Evolutionary conservation across 768 basidiomycete species (phyloP).

Genomic region (Mycena galopus): DNA sequence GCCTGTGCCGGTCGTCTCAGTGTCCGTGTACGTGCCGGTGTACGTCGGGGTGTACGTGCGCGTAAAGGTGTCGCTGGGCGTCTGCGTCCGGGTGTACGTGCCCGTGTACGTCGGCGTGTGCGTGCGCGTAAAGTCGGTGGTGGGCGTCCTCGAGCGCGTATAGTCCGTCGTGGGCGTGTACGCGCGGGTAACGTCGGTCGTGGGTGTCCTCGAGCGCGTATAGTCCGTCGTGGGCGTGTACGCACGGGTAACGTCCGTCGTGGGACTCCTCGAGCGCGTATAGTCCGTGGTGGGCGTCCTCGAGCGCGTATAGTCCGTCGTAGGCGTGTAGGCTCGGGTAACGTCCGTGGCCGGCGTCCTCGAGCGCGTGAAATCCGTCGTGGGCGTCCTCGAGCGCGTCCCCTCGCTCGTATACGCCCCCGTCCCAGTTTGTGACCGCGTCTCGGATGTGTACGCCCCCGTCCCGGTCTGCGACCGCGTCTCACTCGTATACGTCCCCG

Average conservation of each 20-base stretch:
- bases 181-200: background rate
- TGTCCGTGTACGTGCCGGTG: background rate
- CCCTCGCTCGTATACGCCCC: background rate
- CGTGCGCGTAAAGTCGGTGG: slow-evolving; percentile 15
- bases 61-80: slow-evolving; percentile 1
- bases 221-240: slow-evolving; percentile 1
- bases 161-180: slow-evolving; percentile 5
- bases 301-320: background rate
- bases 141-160: slow-evolving; percentile 9
- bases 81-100: slow-evolving; percentile 4
- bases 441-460: no score
- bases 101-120: background rate
- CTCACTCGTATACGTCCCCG: background rate
- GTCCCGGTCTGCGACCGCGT: no score
- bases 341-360: background rate
- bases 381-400: background rate
- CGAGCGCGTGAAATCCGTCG: background rate
- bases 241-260: background rate
- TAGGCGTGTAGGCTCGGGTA: background rate
- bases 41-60: slow-evolving; percentile 5
- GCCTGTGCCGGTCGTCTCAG: slow-evolving; percentile 36
- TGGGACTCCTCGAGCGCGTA: background rate
- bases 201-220: background rate
- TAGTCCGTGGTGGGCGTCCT: background rate
- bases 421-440: no score